Evolutionary conservation across 345 rosid species (phyloP), one percentile per base, ranked within the genome.

Genomic region (Noccaea caerulescens): DNA sequence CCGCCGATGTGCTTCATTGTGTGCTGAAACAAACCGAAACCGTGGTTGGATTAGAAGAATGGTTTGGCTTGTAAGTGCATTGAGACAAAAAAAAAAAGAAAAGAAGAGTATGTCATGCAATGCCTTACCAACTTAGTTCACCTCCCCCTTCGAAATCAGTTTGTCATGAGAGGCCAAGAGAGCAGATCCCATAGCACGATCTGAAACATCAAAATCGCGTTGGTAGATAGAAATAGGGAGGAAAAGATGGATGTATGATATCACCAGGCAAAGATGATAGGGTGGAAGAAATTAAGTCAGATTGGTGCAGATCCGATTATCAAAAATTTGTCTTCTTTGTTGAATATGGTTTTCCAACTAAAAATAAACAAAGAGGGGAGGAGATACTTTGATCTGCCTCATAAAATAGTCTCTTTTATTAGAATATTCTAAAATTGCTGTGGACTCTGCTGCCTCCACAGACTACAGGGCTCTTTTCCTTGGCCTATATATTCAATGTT

Each of bases 1-100:
- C 92, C 94, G n/a, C 54, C 58, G 76, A 79, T 80, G 13, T 85
- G 87, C 75, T 89, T 86, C 96, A 93, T 93, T 75, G 72, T 78
- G 87, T 58, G 81, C 65, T 80, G 64, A 76, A 43, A 59, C 71
- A 71, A 6, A 85, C 64, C 7, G 67, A 80, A 71, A 9, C 63
- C 80, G 23, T 20, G 37, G 82, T 81, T 66, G 51, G 51, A 57
- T 82, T 77, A 41, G 85, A 82, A 72, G 78, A 55, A 18, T 72
- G 59, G 77, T 71, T 78, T 56, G 75, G 78, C 76, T 77, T 88
- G 72, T 81, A 63, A 71, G 79, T 20, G 23, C 77, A 86, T 47
- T 80, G 82, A 76, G 82, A 27, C 30, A 27, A 27, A 27, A 20
- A 20, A 1, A 27, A 27, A 27, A 20, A 20, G 2, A 1, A 20